Percentiles rank a stretch among this genome's conserved stretches.
phyloP scores from a whole-genome alignment of 148 eudicot species.

The Bassia scoparia region DNA sequence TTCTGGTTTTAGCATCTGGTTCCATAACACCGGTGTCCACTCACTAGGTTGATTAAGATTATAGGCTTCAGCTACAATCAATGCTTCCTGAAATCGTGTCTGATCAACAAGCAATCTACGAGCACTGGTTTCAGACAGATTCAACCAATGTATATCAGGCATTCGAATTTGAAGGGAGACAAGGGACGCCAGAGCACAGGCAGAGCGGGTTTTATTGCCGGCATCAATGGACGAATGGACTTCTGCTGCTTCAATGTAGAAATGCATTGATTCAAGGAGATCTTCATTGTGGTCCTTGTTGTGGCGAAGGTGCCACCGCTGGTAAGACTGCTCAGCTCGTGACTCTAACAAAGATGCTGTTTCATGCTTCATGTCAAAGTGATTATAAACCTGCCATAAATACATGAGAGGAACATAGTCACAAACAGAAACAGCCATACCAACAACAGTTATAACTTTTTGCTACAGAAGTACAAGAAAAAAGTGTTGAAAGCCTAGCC shows the following conservation, averaged over 20 bases:
- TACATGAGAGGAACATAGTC: neutral
- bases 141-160: constrained; percentile 88
- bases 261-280: constrained; percentile 88
- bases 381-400: constrained; percentile 74
- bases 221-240: constrained; percentile 95
- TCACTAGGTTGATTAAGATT: constrained; percentile 90
- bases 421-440: constrained; percentile 5
- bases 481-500: neutral
- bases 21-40: constrained; percentile 96
- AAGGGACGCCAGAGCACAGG: constrained; percentile 92
- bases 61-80: constrained; percentile 96
- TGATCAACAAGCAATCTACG: constrained; percentile 79
- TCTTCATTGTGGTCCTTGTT: constrained; percentile 91
- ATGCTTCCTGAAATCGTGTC: constrained; percentile 89
- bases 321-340: constrained; percentile 68
- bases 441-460: neutral
- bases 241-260: constrained; percentile 88
- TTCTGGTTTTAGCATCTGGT: constrained; percentile 90
- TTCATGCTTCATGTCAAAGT: constrained; percentile 96
- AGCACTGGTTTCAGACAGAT: constrained; percentile 83
- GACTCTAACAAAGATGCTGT: constrained; percentile 79
- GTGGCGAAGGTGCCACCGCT: constrained; percentile 64
- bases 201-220: constrained; percentile 71
- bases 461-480: neutral
- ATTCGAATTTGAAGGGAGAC: constrained; percentile 93